Base-by-base conservation (phyloP, 768 basidiomycete species). In the Hypholoma sublateritium region DNA sequence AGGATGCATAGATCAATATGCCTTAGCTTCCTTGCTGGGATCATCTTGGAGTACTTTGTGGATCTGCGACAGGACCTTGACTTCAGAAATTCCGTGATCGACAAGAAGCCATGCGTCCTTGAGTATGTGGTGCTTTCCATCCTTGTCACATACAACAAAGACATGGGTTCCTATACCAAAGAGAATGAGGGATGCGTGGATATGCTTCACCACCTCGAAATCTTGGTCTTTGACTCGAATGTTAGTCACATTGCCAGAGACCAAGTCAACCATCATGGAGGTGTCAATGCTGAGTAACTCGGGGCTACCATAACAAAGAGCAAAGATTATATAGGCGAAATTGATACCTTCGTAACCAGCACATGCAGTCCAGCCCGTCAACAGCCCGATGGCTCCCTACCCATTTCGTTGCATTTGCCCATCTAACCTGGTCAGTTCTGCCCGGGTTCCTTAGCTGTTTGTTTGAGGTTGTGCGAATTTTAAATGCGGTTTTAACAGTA, bases 21-120 rank as follows among this genome's bases (percentile, higher is more conserved):
- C 21, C 22, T 52, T 8, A 17, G 48, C 22, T 12, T 50, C 39
- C 11, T 43, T 14, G 25, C 46, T 47, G 46, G 21, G 13, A 32
- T 47, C 46, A 11, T 7, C 5, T 22, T 45, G 34, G 49, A 46
- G 42, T 22, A n/a, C 24, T 14, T 16, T 11, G 28, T 32, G 42
- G 28, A 57, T 57, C 6, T n/a, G 1, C 36, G 28, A 45, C 19
- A 51, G 48, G 17, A 52, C 45, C 21, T n/a, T 17, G 25, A 58
- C 48, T 42, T 58, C 45, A 21, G 52, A 58, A 14, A 34, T 44
- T 21, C 19, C 32, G 25, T 53, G 43, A 28, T 48, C 28, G 17
- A 22, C 28, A 5, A 53, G 52, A 21, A 53, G 21, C 57, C 57
- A 58, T 14, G 51, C 39, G 24, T 58, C 57, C 57, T 58, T 58